Percentiles rank a stretch among this genome's conserved stretches.
phyloP scores from a whole-genome alignment of 2,329 filamentous ascomycete genomes.

The Botryosphaeria agaves region DNA sequence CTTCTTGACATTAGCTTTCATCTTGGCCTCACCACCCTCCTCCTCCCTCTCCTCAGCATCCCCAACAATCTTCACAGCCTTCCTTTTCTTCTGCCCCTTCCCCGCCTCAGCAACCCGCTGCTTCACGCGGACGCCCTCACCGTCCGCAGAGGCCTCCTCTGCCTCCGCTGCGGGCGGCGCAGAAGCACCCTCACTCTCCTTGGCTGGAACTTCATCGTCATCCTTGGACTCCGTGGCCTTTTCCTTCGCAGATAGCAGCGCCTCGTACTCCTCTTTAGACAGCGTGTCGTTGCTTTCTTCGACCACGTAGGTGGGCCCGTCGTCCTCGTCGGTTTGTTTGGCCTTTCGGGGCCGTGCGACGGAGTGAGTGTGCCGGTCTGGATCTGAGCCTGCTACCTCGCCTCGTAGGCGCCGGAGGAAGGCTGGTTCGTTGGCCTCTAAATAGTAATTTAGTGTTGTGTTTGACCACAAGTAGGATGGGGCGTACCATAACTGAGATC shows the following conservation, averaged over 20 bases:
- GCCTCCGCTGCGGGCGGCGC: not conserved
- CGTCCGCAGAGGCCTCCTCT: slow-evolving; percentile 5
- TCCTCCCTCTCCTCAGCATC: slow-evolving; percentile 9
- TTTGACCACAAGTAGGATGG: not conserved
- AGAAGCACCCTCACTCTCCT: slow-evolving; percentile 2
- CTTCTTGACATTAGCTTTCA: slow-evolving; percentile 9
- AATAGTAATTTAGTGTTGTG: slow-evolving; percentile 22
- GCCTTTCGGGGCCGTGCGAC: slow-evolving; percentile 27
- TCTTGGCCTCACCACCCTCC: slow-evolving; percentile 3
- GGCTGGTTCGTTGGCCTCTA: slow-evolving; percentile 33
- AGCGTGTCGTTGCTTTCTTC: slow-evolving; percentile 49
- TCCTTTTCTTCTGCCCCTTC: slow-evolving; percentile 16
- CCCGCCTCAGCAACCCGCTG: slow-evolving; percentile 3
- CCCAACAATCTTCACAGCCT: slow-evolving; percentile 16
- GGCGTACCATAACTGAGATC: slow-evolving; percentile 46
- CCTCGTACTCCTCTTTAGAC: slow-evolving; percentile 32
- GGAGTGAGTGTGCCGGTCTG: slow-evolving; percentile 25
- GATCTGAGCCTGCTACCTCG: slow-evolving; percentile 30
- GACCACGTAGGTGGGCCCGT: slow-evolving; percentile 58
- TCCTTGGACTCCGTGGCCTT: slow-evolving; percentile 1
- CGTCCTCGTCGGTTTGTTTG: slow-evolving; percentile 55
- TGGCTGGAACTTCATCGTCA: slow-evolving; percentile 3
- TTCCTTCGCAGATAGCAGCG: slow-evolving; percentile 17
- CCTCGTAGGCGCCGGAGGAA: slow-evolving; percentile 30
- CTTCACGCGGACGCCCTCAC: slow-evolving; percentile 8